Conservation (phyloP, 768 basidiomycete species). For the Trametes coccinea region DNA sequence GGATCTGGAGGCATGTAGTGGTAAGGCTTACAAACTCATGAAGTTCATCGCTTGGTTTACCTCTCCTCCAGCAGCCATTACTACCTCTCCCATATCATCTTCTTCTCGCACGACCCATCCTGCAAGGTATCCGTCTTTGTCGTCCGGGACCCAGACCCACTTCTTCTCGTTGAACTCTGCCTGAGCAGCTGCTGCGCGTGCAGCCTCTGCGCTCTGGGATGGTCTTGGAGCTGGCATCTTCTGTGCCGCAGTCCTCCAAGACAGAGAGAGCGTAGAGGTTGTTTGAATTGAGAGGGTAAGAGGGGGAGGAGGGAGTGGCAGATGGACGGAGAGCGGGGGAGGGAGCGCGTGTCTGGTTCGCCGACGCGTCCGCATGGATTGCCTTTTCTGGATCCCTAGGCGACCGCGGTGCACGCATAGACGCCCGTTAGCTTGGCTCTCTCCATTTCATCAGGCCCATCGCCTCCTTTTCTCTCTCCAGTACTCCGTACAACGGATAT, state of each 20-base stretch:
- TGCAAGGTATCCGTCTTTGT: slow-evolving; percentile 88
- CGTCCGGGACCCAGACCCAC: slow-evolving; percentile 98
- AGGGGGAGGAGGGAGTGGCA: slow-evolving; percentile 1
- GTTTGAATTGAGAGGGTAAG: slow-evolving; percentile 1
- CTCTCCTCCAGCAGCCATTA: slow-evolving; percentile 84
- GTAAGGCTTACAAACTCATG: not conserved
- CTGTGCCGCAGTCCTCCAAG: not conserved
- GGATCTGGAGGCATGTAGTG: slow-evolving; percentile 43
- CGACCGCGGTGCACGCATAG: not conserved
- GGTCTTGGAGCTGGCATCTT: slow-evolving; percentile 38
- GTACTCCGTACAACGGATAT: too few species aligned
- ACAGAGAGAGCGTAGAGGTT: not conserved
- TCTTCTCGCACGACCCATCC: slow-evolving; percentile 93
- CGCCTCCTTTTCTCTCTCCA: not conserved
- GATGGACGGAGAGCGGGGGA: not conserved
- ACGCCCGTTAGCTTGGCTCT: not conserved
- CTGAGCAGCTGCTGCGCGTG: slow-evolving; percentile 84
- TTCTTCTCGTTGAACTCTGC: slow-evolving; percentile 97
- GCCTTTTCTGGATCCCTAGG: slow-evolving; percentile 7
- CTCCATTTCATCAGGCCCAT: not conserved
- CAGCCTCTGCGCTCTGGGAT: slow-evolving; percentile 60
- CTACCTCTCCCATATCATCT: slow-evolving; percentile 77
- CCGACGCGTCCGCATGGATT: slow-evolving; percentile 11
- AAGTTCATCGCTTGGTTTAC: slow-evolving; percentile 38
- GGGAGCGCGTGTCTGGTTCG: not conserved